These are phyloP conservation scores for Malus hybrid DNA, from an alignment of 331 rosid species.

Conservation along the genomic window DNA sequence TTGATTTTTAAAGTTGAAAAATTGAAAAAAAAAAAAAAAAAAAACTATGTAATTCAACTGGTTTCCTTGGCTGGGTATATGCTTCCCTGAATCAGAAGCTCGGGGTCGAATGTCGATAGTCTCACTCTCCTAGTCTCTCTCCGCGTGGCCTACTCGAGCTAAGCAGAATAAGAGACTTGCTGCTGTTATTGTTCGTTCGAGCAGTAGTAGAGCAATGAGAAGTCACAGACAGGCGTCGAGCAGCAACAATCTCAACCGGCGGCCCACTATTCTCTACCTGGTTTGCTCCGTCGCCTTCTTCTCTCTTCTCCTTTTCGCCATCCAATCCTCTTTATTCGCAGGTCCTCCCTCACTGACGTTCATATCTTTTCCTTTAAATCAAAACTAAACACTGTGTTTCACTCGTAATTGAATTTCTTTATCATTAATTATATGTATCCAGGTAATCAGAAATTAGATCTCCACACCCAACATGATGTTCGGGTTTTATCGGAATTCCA, in stretches of 20 bases:
- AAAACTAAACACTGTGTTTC: too few species aligned
- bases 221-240: constrained; percentile 32
- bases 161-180: not conserved
- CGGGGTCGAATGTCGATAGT: not conserved
- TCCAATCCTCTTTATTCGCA: constrained; percentile 75
- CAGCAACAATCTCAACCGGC: constrained; percentile 20
- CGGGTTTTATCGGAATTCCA: constrained; percentile 52
- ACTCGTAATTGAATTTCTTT: not conserved
- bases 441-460: constrained; percentile 38
- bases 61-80: not conserved
- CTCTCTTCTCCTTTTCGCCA: constrained; percentile 58
- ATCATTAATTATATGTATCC: not conserved
- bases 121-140: not conserved
- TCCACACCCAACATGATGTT: constrained; percentile 23
- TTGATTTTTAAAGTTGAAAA: too few species aligned
- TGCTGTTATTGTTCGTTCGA: not conserved
- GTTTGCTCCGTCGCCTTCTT: constrained; percentile 60
- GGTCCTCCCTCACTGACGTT: constrained; percentile 20
- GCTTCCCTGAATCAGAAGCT: not conserved
- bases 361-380: not conserved
- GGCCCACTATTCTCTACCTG: constrained; percentile 61
- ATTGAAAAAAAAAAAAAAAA: not conserved
- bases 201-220: constrained; percentile 39
- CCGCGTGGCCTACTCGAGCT: not conserved
- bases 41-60: not conserved